Evolutionary conservation across 2,329 filamentous ascomycete genomes (phyloP), one percentile per base, ranked within the genome.

Genomic region (Penicillium sclerotigenum): DNA sequence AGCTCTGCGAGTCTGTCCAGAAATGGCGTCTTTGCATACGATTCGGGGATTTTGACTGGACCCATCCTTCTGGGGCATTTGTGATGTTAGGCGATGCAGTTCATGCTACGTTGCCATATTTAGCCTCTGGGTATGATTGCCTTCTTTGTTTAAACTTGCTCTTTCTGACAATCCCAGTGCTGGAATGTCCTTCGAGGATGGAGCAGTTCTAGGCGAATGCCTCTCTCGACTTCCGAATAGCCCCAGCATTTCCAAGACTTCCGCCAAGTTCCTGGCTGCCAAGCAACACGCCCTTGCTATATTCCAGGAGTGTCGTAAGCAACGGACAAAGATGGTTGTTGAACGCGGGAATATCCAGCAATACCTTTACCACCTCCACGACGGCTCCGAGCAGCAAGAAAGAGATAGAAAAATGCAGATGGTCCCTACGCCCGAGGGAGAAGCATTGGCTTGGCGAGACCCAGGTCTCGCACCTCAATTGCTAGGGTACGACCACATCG

Each of bases 91-190:
- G 86, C 0, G 85, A 88, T 62, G 82, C 84, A 0, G 83, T 84
- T 2, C 84, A 88, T 59, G 84, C 85, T 0, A 87, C 83, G 0
- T 73, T 88, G 0, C 86, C 85, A 0, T 88, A 88, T 64, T 73
- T 86, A 0, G 82, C 83, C 2, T 77, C 73, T 7, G 79, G 71
- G 69, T 71, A 63, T 16, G 53, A 56, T 20, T 6, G 9, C 18
- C 18, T 46, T 34, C n/a, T n/a, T 11, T 3, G 9, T 5, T n/a
- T 0, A 10, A 7, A 7, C 9, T 2, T 20, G 2, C 11, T 11
- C 28, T 46, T 16, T 16, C 52, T 61, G 43, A 64, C 3, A 16
- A 4, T 7, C 68, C 57, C 33, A 77, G 82, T 2, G 83, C 83
- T 0, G 83, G 83, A 2, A 85, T 86, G 83, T 79, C 80, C 4